Conservation (phyloP, 1,284 basidiomycete genomes). For the Porodaedalea pini region DNA sequence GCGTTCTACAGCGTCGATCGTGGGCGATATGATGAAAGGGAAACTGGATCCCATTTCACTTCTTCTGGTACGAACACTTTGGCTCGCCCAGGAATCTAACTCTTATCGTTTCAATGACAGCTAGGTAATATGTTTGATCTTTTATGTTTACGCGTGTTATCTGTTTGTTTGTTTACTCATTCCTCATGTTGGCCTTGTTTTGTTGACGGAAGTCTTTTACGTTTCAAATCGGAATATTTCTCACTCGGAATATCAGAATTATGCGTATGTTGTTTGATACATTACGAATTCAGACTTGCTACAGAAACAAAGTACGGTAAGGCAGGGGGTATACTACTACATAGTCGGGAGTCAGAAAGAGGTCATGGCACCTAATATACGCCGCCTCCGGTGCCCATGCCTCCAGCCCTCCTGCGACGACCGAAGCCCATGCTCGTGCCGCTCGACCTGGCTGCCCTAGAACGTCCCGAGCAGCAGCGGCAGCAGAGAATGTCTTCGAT, state of each 20-base stretch:
- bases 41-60: neutral
- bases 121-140: neutral
- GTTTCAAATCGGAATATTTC: too few species aligned
- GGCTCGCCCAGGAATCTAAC: too few species aligned
- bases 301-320: too few species aligned
- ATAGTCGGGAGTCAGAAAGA: too few species aligned
- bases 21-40: neutral
- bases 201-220: too few species aligned
- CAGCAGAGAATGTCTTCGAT: constrained; percentile 62
- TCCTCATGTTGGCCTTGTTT: too few species aligned
- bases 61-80: neutral
- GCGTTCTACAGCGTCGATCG: neutral
- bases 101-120: neutral
- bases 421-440: neutral
- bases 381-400: neutral
- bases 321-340: too few species aligned
- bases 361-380: neutral
- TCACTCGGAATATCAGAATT: too few species aligned
- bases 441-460: neutral
- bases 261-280: too few species aligned
- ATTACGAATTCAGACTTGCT: too few species aligned
- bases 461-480: constrained; percentile 43
- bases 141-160: too few species aligned
- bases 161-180: too few species aligned
- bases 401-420: neutral